A percentile compares a stretch with the other conserved stretches of the same genome.
Conservation (phyloP, 2,329 filamentous ascomycete species). For the Emmonsiellopsis sp. region DNA sequence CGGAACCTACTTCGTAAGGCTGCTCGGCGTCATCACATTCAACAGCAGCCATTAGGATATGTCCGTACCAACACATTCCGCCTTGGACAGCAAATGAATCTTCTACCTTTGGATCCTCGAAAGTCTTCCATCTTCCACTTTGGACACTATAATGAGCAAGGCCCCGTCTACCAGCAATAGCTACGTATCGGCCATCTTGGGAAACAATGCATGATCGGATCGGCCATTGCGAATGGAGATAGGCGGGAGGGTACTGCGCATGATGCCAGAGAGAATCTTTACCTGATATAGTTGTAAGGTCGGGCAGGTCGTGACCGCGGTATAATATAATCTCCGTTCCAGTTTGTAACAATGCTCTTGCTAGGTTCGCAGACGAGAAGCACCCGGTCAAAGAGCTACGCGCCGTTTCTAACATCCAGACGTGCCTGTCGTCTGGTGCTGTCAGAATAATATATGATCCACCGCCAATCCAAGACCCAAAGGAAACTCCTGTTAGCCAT, state of each 20-base stretch:
- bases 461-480: conserved; percentile 78
- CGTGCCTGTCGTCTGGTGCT: conserved; percentile 59
- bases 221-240: conserved; percentile 88
- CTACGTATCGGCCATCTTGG: conserved; percentile 84
- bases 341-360: conserved; percentile 80
- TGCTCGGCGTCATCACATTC: conserved; percentile 60
- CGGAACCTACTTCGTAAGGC: conserved; percentile 51
- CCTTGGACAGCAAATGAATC: conserved; percentile 87
- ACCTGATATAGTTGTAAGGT: conserved; percentile 82
- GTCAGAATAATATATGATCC: conserved; percentile 78
- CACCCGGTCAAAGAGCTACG: conserved; percentile 88
- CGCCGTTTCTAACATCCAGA: conserved; percentile 88
- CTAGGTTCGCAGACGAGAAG: conserved; percentile 84
- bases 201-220: conserved; percentile 82
- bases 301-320: conserved; percentile 81
- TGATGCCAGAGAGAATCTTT: conserved; percentile 95
- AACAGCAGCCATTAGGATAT: conserved; percentile 88
- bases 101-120: conserved; percentile 69
- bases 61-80: conserved; percentile 98
- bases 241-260: conserved; percentile 71
- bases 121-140: conserved; percentile 93
- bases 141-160: conserved; percentile 92
- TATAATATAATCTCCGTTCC: conserved; percentile 86
- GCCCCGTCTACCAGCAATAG: conserved; percentile 86
- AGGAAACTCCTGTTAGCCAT: conserved; percentile 72